phyloP scores from a whole-genome alignment of 441 rosid genomes.

The Adansonia madagascariensis region DNA sequence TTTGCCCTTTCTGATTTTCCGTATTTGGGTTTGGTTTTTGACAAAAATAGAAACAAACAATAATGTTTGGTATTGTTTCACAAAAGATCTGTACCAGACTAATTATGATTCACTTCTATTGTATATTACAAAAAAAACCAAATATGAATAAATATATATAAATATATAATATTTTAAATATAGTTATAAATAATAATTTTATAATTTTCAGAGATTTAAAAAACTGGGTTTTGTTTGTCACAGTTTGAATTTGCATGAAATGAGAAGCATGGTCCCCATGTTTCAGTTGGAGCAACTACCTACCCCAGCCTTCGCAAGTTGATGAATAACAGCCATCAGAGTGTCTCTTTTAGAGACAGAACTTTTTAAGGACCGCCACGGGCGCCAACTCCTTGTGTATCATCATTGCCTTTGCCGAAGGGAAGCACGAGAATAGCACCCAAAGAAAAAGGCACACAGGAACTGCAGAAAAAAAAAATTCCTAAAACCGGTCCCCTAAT shows the following conservation, averaged over 20 bases:
- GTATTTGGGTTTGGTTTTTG: slow-evolving; percentile 15
- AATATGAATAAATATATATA: too few relatives aligned
- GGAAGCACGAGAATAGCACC: slow-evolving; percentile 22
- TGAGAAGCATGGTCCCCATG: slow-evolving; percentile 22
- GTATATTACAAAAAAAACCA: too few relatives aligned
- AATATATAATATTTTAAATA: too few relatives aligned
- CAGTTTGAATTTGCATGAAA: neutral
- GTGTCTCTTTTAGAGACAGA: neutral
- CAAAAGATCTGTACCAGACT: slow-evolving; percentile 2
- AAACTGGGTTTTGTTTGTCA: neutral
- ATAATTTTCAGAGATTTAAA: neutral
- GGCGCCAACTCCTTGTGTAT: slow-evolving; percentile 10
- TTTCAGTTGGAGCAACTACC: slow-evolving; percentile 14
- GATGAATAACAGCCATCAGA: slow-evolving; percentile 18
- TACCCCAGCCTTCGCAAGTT: slow-evolving; percentile 6
- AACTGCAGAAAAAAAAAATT: slow-evolving; percentile 2
- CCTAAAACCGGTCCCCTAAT: slow-evolving; percentile 29
- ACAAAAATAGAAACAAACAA: neutral
- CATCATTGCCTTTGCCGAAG: slow-evolving; percentile 22
- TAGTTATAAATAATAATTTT: neutral
- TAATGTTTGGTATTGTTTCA: too few relatives aligned
- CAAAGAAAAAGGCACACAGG: slow-evolving; percentile 7
- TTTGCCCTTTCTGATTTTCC: neutral
- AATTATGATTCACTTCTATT: too few relatives aligned
- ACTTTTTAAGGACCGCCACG: slow-evolving; percentile 28